phyloP scores from a whole-genome alignment of 495 filamentous ascomycete genomes.

The Penicillium atrosanguineum region DNA sequence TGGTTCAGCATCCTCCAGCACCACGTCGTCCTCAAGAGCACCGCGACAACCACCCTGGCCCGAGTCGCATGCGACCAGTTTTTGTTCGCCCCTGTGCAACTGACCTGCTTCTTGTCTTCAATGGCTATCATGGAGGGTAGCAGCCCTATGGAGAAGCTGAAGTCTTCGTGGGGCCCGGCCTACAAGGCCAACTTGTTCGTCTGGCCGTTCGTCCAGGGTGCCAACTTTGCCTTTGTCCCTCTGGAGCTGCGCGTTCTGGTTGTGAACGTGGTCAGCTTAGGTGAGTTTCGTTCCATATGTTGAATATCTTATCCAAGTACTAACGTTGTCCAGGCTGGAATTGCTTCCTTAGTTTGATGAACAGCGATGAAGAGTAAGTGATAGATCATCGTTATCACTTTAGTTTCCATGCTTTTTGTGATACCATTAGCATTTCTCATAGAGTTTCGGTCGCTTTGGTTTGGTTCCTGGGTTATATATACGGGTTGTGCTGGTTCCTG shows the following conservation, averaged over 20 bases:
- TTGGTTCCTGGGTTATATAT: conserved; percentile 5
- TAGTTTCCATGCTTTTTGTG: conserved; percentile 11
- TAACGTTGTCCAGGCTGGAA: conserved; percentile 74
- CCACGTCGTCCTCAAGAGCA: conserved; percentile 60
- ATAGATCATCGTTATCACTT: background rate
- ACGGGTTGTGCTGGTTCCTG: conserved; percentile 1
- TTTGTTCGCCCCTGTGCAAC: conserved; percentile 80
- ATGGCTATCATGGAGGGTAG: conserved; percentile 88
- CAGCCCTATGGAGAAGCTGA: conserved; percentile 67
- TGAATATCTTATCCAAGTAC: conserved; percentile 6
- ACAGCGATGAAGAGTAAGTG: conserved; percentile 50
- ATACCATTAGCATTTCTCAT: conserved; percentile 25
- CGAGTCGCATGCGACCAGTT: conserved; percentile 81
- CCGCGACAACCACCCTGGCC: conserved; percentile 69
- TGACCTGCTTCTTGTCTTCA: conserved; percentile 76
- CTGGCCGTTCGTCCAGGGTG: conserved; percentile 87
- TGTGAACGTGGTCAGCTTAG: conserved; percentile 79
- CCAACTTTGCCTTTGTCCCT: conserved; percentile 90
- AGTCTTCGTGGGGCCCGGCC: conserved; percentile 61
- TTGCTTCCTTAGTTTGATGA: conserved; percentile 86
- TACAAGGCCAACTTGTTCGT: conserved; percentile 85
- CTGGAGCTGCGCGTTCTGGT: conserved; percentile 81
- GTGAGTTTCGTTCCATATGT: conserved; percentile 43
- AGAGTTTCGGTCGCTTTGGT: conserved; percentile 5
- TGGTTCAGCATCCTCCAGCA: conserved; percentile 84